Evolutionary conservation across 2,329 filamentous ascomycete species (phyloP).

Genomic region (Colletotrichum paranaense): DNA sequence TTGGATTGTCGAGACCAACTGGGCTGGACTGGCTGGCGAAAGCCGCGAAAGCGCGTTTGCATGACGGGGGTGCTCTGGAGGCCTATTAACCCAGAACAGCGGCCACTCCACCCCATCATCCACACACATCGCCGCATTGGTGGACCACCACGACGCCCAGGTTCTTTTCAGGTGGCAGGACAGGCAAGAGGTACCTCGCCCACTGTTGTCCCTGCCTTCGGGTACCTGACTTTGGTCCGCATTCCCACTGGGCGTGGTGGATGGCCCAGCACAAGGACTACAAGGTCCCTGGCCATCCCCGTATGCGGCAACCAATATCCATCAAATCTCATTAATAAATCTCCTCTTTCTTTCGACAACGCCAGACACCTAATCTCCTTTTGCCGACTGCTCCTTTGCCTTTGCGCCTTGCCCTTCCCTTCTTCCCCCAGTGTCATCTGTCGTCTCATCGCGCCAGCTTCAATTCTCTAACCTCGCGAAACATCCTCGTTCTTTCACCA

Average conservation of each 20-base stretch:
- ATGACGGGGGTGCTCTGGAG: conserved; percentile 17
- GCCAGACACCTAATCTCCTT: conserved; percentile 18
- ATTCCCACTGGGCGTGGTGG: neutral
- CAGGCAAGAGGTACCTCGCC: neutral
- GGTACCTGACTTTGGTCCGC: conserved; percentile 8
- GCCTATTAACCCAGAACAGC: conserved; percentile 10
- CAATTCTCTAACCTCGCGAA: conserved; percentile 12
- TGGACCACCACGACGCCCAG: neutral
- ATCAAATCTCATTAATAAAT: conserved; percentile 34
- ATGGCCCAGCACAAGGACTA: too few species aligned
- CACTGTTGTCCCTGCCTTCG: conserved; percentile 14
- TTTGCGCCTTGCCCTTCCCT: conserved; percentile 11
- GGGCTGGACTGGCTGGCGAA: conserved; percentile 18
- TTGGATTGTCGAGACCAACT: conserved; percentile 2
- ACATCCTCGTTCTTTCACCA: conserved; percentile 26
- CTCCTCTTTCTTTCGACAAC: conserved; percentile 28
- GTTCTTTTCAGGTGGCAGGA: neutral
- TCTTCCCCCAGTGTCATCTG: conserved; percentile 3
- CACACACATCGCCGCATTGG: neutral
- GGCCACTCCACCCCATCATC: neutral
- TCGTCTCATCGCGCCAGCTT: conserved; percentile 6
- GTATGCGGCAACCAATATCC: conserved; percentile 23
- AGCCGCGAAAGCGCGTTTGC: conserved; percentile 24
- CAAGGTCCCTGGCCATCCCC: neutral
- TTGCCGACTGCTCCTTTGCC: conserved; percentile 5